phyloP scores from a whole-genome alignment of 2,329 filamentous ascomycete genomes.

The Coniochaeta pulveracea region DNA sequence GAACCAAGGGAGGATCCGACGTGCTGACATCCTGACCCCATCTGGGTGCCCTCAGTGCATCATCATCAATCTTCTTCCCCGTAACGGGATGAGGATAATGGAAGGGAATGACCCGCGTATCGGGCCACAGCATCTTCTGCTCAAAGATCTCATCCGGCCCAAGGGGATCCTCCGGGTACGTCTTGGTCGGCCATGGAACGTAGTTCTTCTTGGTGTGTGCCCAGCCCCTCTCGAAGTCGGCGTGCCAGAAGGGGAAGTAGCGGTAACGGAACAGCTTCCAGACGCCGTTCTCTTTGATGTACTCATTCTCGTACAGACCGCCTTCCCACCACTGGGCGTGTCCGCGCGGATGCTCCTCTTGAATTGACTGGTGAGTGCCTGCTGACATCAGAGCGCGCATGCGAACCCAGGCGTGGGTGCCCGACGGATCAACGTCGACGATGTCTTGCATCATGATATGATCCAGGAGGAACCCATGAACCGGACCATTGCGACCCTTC shows the following conservation, averaged over 20 bases:
- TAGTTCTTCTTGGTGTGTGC: slow-evolving; percentile 40
- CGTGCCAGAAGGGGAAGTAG: slow-evolving; percentile 48
- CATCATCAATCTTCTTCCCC: slow-evolving; percentile 28
- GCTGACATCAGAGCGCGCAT: slow-evolving; percentile 45
- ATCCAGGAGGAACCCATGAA: slow-evolving; percentile 44
- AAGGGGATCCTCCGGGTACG: slow-evolving; percentile 35
- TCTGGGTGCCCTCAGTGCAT: slow-evolving; percentile 34
- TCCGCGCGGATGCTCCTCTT: slow-evolving; percentile 36
- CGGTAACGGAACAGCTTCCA: slow-evolving; percentile 43
- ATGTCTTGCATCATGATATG: slow-evolving; percentile 48
- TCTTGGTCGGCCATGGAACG: slow-evolving; percentile 34
- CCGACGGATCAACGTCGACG: slow-evolving; percentile 33
- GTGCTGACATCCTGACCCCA: slow-evolving; percentile 28
- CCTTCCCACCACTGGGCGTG: slow-evolving; percentile 47
- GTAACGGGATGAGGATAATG: slow-evolving; percentile 41
- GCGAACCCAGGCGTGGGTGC: slow-evolving; percentile 35
- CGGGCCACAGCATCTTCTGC: slow-evolving; percentile 44
- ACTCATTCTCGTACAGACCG: slow-evolving; percentile 47
- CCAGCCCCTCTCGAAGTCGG: slow-evolving; percentile 40
- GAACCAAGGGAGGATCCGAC: slow-evolving; percentile 27
- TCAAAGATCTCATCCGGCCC: slow-evolving; percentile 42
- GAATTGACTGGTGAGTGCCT: slow-evolving; percentile 39
- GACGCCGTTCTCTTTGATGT: slow-evolving; percentile 40
- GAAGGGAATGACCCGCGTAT: slow-evolving; percentile 41
- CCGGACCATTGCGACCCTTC: slow-evolving; percentile 40